phyloP scores from a whole-genome alignment of 805 yeast species.

The Teunomyces funiuensis region DNA sequence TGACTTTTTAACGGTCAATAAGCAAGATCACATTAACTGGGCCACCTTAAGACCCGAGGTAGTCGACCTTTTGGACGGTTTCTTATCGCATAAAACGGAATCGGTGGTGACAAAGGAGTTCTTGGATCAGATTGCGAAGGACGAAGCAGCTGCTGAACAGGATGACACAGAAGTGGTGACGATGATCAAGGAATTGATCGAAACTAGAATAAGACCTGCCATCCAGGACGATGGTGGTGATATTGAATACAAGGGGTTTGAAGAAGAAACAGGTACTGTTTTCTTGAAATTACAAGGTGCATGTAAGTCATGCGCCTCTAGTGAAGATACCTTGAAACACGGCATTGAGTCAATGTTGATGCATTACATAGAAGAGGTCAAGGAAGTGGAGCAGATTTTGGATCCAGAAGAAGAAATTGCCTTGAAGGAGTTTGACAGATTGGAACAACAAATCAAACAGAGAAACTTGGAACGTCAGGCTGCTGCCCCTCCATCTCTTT shows the following conservation, averaged over 20 bases:
- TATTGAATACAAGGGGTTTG: slow-evolving; percentile 82
- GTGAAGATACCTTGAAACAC: slow-evolving; percentile 87
- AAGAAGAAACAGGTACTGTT: slow-evolving; percentile 83
- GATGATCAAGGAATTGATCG: slow-evolving; percentile 88
- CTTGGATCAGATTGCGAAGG: slow-evolving; percentile 37
- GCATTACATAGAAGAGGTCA: slow-evolving; percentile 95
- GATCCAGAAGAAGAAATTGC: slow-evolving; percentile 78
- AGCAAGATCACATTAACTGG: slow-evolving; percentile 64
- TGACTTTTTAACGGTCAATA: slow-evolving; percentile 72
- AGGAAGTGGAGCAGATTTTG: slow-evolving; percentile 80
- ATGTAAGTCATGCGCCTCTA: slow-evolving; percentile 87
- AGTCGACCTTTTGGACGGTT: slow-evolving; percentile 59
- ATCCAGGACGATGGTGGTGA: slow-evolving; percentile 99
- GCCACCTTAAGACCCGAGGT: slow-evolving; percentile 53
- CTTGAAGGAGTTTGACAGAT: slow-evolving; percentile 76
- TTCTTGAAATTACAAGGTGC: slow-evolving; percentile 91
- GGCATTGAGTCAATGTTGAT: slow-evolving; percentile 97
- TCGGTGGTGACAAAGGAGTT: slow-evolving; percentile 43
- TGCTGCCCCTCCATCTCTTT: slow-evolving; percentile 26
- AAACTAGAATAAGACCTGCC: slow-evolving; percentile 95
- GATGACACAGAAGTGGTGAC: slow-evolving; percentile 67
- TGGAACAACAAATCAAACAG: slow-evolving; percentile 52
- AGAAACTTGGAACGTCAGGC: slow-evolving; percentile 14
- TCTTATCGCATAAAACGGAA: slow-evolving; percentile 36
- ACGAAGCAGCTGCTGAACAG: slow-evolving; percentile 51